These are phyloP conservation scores for Pseudogymnoascus sp. DNA, from an alignment of 2,329 filamentous ascomycete species.

Conservation along the genomic window DNA sequence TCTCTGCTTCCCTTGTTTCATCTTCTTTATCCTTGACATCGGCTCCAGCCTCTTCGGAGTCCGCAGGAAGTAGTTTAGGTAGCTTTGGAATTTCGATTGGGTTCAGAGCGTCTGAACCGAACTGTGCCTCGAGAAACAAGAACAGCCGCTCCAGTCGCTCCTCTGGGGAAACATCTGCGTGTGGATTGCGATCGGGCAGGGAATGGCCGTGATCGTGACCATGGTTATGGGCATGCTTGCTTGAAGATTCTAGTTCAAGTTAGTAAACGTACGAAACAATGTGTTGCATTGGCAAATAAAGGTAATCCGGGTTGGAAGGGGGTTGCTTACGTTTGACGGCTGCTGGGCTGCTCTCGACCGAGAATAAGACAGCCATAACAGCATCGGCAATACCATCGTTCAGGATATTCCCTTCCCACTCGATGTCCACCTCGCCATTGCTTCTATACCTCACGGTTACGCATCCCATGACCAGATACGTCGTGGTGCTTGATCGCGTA, in stretches of 20 bases:
- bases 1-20: conserved; percentile 31
- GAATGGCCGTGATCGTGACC: conserved; percentile 31
- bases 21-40: conserved; percentile 28
- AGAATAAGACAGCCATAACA: conserved; percentile 84
- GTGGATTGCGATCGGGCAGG: conserved; percentile 55
- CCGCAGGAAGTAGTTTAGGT: conserved; percentile 29
- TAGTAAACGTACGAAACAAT: conserved; percentile 12
- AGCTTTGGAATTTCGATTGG: conserved; percentile 63
- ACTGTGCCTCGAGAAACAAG: conserved; percentile 96
- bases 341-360: conserved; percentile 86
- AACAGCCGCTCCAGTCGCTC: conserved; percentile 79
- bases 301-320: conserved; percentile 15
- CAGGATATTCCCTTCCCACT: conserved; percentile 97
- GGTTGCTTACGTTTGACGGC: conserved; percentile 72
- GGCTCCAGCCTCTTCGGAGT: conserved; percentile 14
- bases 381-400: conserved; percentile 98
- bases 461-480: conserved; percentile 79
- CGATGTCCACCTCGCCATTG: conserved; percentile 75
- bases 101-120: conserved; percentile 71
- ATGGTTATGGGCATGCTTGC: conserved; percentile 47
- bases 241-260: conserved; percentile 44
- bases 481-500: conserved; percentile 39
- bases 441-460: conserved; percentile 70
- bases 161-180: conserved; percentile 60
- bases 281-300: neutral